A percentile compares a stretch with the other conserved stretches of the same genome.
These are phyloP conservation scores for Aquilaria agallochum DNA, from an alignment of 441 rosid genomes.

Conservation along the genomic window DNA sequence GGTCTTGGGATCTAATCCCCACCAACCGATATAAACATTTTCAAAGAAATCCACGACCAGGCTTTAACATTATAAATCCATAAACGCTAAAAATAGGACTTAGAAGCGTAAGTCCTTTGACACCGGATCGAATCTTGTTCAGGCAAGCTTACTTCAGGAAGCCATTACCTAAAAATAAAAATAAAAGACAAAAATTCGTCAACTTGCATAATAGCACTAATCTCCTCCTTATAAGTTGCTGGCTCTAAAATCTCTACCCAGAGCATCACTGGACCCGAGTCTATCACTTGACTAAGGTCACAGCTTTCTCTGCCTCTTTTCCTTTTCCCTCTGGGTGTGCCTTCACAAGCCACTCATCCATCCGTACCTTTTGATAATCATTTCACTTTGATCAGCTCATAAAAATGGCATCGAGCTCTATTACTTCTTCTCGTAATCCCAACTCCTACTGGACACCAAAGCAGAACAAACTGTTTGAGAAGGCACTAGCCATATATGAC, in stretches of 20 bases:
- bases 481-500: conserved; percentile 59
- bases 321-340: conserved; percentile 1
- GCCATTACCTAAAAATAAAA: conserved; percentile 22
- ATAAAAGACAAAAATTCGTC: conserved; percentile 19
- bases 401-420: conserved; percentile 54
- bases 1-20: conserved; percentile 47
- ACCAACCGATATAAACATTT: conserved; percentile 26
- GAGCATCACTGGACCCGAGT: conserved; percentile 32
- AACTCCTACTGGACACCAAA: conserved; percentile 43
- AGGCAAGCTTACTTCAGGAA: conserved; percentile 21
- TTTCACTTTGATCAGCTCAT: neutral
- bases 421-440: conserved; percentile 32
- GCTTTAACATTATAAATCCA: conserved; percentile 23
- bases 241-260: conserved; percentile 28
- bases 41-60: conserved; percentile 23
- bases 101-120: conserved; percentile 20
- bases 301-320: conserved; percentile 13
- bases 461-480: conserved; percentile 66
- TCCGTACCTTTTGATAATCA: neutral
- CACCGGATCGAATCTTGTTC: conserved; percentile 19
- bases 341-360: neutral
- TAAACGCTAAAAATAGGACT: conserved; percentile 27
- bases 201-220: conserved; percentile 45
- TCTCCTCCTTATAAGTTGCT: conserved; percentile 50
- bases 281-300: conserved; percentile 26